These are phyloP conservation scores for Aspergillus caelatus DNA, from an alignment of 2,329 filamentous ascomycete species.

Conservation along the genomic window DNA sequence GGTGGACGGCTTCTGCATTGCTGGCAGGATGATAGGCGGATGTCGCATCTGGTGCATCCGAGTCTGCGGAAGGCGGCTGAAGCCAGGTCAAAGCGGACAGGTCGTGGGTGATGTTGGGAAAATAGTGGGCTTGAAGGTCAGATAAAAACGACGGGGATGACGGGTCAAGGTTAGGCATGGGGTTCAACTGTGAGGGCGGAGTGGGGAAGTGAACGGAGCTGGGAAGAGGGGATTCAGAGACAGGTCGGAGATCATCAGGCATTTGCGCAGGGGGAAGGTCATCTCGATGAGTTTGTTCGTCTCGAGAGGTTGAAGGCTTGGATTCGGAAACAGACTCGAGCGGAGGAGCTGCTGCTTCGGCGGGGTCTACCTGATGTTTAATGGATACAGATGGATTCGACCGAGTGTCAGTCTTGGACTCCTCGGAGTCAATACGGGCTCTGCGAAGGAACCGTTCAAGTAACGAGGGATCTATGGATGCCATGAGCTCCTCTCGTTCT, in stretches of 20 bases:
- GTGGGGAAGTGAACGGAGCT: conserved; percentile 48
- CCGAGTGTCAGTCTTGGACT: conserved; percentile 7
- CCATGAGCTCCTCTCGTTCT: conserved; percentile 78
- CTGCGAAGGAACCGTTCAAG: conserved; percentile 76
- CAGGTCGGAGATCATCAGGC: conserved; percentile 44
- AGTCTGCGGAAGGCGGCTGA: conserved; percentile 69
- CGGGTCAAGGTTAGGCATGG: conserved; percentile 76
- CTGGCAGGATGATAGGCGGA: conserved; percentile 83
- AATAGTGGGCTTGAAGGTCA: conserved; percentile 89
- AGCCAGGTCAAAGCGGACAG: conserved; percentile 90
- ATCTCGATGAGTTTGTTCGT: conserved; percentile 24
- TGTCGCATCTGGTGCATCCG: conserved; percentile 63
- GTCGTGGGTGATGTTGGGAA: conserved; percentile 82
- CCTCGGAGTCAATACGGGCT: conserved; percentile 71
- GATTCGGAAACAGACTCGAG: conserved; percentile 11
- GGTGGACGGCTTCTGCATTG: conserved; percentile 62
- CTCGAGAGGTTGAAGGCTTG: conserved; percentile 4
- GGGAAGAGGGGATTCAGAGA: conserved; percentile 39
- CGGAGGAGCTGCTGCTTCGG: neutral
- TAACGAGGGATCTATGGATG: conserved; percentile 72
- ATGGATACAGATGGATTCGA: neutral
- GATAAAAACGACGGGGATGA: conserved; percentile 79
- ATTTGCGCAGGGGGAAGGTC: conserved; percentile 38
- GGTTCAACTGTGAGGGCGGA: conserved; percentile 47
- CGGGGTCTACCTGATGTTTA: conserved; percentile 1